Evolutionary conservation across 1,284 basidiomycete genomes (phyloP).

Genomic region (Fomitopsis schrenkii): DNA sequence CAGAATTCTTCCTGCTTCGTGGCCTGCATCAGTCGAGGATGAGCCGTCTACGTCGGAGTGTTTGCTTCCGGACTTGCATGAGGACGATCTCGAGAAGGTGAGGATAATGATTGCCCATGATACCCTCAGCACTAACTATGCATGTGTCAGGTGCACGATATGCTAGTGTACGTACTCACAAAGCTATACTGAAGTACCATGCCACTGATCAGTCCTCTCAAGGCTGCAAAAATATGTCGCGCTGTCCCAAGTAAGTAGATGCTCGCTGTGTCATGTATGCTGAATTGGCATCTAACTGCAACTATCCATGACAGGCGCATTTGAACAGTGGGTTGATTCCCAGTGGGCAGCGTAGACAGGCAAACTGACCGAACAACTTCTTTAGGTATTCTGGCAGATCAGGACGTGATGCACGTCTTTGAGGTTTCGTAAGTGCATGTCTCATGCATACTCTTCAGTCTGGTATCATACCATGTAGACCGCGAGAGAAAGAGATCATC

Average conservation of each 20-base stretch:
- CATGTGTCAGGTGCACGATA: constrained; percentile 9
- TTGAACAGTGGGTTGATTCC: constrained; percentile 39
- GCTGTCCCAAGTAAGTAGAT: constrained; percentile 49
- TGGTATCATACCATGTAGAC: constrained; percentile 28
- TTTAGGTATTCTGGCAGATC: constrained; percentile 41
- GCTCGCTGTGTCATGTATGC: not conserved
- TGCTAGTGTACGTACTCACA: constrained; percentile 45
- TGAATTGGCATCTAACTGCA: not conserved
- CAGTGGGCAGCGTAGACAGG: no score
- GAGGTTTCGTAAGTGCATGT: constrained; percentile 46
- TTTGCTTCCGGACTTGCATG: constrained; percentile 23
- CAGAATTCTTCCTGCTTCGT: constrained; percentile 32
- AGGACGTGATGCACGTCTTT: constrained; percentile 46
- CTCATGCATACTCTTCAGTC: constrained; percentile 5
- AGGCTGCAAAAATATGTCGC: constrained; percentile 64
- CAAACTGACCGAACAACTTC: not conserved
- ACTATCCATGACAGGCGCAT: constrained; percentile 36
- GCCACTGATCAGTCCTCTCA: not conserved
- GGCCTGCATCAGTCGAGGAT: constrained; percentile 16
- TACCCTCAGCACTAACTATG: not conserved
- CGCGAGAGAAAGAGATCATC: constrained; percentile 56
- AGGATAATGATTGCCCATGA: not conserved
- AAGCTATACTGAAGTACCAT: not conserved
- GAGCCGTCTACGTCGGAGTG: not conserved
- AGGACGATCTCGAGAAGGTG: constrained; percentile 44